A percentile compares a stretch with the other conserved stretches of the same genome.
phyloP scores from a whole-genome alignment of 805 yeast genomes.

The Starmerella sp. region DNA sequence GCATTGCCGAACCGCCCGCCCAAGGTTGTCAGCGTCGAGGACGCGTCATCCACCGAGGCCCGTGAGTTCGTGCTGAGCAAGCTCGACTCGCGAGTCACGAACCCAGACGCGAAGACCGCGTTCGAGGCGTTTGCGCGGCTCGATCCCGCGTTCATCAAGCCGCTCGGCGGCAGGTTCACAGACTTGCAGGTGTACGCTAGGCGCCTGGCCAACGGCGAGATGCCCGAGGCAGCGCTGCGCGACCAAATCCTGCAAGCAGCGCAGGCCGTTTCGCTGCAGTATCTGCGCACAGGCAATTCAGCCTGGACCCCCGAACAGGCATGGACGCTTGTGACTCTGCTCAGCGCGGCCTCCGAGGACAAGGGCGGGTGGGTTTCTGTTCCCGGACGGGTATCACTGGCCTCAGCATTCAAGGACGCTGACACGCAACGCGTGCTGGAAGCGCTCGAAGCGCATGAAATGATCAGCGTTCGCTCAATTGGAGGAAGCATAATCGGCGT shows the following conservation, averaged over 20 bases:
- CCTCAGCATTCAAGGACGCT: conserved; percentile 33
- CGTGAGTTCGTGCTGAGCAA: conserved; percentile 48
- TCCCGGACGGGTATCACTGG: conserved; percentile 22
- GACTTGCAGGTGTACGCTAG: conserved; percentile 85
- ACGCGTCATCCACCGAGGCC: conserved; percentile 67
- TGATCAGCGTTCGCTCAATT: conserved; percentile 59
- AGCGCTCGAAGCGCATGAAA: conserved; percentile 67
- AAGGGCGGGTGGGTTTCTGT: conserved; percentile 16
- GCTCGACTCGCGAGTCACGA: conserved; percentile 1
- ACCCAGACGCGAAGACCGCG: conserved; percentile 2
- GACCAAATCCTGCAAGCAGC: conserved; percentile 79
- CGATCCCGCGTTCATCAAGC: conserved; percentile 36
- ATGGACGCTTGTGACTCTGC: conserved; percentile 65
- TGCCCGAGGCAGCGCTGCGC: conserved; percentile 59
- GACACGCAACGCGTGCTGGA: conserved; percentile 38
- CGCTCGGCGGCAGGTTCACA: conserved; percentile 89
- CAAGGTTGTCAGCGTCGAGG: conserved; percentile 60
- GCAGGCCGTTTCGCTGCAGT: conserved; percentile 78
- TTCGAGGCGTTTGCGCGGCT: conserved; percentile 20
- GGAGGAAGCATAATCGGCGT: conserved; percentile 63
- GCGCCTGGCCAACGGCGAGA: conserved; percentile 79
- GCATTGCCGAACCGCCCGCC: conserved; percentile 82
- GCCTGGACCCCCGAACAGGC: conserved; percentile 71
- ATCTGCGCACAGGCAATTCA: conserved; percentile 33
- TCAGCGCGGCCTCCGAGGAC: conserved; percentile 32